Conservation (phyloP, 1,139 yeast genomes). For the Pichia sp. region DNA sequence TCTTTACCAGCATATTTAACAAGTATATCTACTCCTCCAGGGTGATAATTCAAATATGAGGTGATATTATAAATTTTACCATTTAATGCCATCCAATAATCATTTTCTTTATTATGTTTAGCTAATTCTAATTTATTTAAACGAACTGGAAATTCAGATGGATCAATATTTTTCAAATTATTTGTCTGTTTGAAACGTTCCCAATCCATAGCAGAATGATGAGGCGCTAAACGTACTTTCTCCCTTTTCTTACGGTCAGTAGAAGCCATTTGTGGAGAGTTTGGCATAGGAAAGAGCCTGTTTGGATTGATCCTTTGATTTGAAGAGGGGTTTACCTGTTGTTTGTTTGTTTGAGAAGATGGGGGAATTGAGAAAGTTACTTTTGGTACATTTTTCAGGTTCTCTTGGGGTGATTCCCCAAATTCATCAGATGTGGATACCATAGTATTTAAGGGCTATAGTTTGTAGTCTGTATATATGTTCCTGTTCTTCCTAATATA, state of each 20-base stretch:
- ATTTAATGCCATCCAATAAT: conserved; percentile 81
- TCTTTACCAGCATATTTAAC: conserved; percentile 81
- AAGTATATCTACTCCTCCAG: conserved; percentile 83
- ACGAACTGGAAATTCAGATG: conserved; percentile 37
- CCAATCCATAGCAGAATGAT: conserved; percentile 88
- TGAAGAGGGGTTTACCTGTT: neutral
- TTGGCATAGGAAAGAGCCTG: conserved; percentile 7
- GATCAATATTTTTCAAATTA: conserved; percentile 32
- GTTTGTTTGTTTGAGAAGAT: too few relatives aligned
- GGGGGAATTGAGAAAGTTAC: too few relatives aligned
- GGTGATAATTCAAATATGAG: conserved; percentile 78
- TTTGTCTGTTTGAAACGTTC: conserved; percentile 45
- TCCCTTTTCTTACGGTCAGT: conserved; percentile 29
- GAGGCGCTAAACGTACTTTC: conserved; percentile 66
- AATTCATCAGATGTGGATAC: too few relatives aligned
- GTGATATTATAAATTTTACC: conserved; percentile 84
- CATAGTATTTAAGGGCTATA: too few relatives aligned
- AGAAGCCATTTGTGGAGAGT: conserved; percentile 8
- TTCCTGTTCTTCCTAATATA: too few relatives aligned
- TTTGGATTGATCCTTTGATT: neutral
- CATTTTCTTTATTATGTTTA: conserved; percentile 51
- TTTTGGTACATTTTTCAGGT: too few relatives aligned
- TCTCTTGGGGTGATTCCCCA: too few relatives aligned
- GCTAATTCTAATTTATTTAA: conserved; percentile 56
- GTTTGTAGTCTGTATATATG: too few relatives aligned